These are phyloP conservation scores for Hyaloperonospora arabidopsidis DNA, from an alignment of 352 stramenopile species.

Conservation along the genomic window DNA sequence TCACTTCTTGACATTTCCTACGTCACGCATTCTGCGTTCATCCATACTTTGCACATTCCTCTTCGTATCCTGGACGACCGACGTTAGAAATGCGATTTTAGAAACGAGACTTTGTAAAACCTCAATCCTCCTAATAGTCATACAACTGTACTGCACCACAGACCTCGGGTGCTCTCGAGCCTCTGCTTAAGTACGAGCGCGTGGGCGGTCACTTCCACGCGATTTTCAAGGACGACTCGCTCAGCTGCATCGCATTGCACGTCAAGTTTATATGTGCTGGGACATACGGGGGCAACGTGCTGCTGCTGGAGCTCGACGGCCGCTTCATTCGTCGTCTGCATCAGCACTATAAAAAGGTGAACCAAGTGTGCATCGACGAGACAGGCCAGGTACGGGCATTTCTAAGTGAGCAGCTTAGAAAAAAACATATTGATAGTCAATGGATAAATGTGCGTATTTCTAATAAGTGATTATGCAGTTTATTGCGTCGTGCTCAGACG, in stretches of 20 bases:
- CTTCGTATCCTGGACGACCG: no score
- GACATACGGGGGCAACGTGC: constrained; percentile 73
- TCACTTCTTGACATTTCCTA: no score
- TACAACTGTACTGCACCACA: no score
- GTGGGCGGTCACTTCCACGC: constrained; percentile 78
- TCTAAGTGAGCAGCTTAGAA: no score
- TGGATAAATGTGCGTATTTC: constrained; percentile 5
- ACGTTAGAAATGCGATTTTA: no score
- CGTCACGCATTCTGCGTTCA: no score
- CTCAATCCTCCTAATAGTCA: no score
- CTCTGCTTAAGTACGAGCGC: constrained; percentile 82
- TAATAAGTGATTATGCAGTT: constrained; percentile 32
- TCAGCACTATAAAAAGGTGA: constrained; percentile 85
- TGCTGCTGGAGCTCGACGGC: constrained; percentile 71
- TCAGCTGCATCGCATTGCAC: constrained; percentile 74
- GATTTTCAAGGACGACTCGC: constrained; percentile 82
- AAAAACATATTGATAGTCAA: not conserved
- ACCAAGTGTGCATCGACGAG: constrained; percentile 80
- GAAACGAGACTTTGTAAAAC: no score
- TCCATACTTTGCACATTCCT: no score
- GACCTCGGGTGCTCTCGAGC: constrained; percentile 22
- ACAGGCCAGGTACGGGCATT: constrained; percentile 40
- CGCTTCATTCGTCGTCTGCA: constrained; percentile 72
- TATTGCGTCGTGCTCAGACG: constrained; percentile 80
- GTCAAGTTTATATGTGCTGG: constrained; percentile 72